Conservation (phyloP, 2,329 filamentous ascomycete genomes). For the Aspergillus proliferans region DNA sequence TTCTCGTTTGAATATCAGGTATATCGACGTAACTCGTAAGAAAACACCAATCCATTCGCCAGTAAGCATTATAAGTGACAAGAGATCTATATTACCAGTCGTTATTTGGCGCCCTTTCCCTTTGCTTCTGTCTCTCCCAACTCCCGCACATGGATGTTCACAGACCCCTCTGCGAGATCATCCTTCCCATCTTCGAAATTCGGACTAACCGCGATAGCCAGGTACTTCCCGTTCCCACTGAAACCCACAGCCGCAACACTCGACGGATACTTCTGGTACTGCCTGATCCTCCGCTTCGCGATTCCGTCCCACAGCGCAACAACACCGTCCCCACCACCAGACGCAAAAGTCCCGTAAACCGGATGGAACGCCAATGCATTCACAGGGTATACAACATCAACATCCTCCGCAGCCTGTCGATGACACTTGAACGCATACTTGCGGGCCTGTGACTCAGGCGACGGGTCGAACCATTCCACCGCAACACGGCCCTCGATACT, state of each 20-base stretch:
- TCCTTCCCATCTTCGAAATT: conserved; percentile 86
- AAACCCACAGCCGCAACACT: conserved; percentile 74
- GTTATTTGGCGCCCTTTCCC: conserved; percentile 67
- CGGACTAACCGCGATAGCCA: conserved; percentile 76
- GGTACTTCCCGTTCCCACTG: conserved; percentile 66
- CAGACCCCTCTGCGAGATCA: conserved; percentile 62
- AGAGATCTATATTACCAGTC: conserved; percentile 2
- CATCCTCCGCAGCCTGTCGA: conserved; percentile 62
- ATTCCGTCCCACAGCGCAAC: conserved; percentile 92
- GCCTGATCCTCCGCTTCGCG: conserved; percentile 80
- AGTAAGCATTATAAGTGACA: conserved; percentile 10
- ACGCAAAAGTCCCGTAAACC: conserved; percentile 74
- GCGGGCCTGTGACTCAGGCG: conserved; percentile 74
- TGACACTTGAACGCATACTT: conserved; percentile 99
- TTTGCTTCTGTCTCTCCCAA: conserved; percentile 83
- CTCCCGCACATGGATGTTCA: conserved; percentile 75
- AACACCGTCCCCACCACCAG: conserved; percentile 81
- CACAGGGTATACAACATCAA: conserved; percentile 83
- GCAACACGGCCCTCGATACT: conserved; percentile 94
- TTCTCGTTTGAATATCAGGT: background rate
- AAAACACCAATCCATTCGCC: conserved; percentile 4
- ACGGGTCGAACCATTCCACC: conserved; percentile 96
- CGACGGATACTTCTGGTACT: conserved; percentile 78
- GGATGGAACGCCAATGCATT: conserved; percentile 88
- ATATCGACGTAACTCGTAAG: background rate